Evolutionary conservation across 352 stramenopile genomes (phyloP), one percentile per base, ranked within the genome.

Genomic region (Globisporangium splendens): DNA sequence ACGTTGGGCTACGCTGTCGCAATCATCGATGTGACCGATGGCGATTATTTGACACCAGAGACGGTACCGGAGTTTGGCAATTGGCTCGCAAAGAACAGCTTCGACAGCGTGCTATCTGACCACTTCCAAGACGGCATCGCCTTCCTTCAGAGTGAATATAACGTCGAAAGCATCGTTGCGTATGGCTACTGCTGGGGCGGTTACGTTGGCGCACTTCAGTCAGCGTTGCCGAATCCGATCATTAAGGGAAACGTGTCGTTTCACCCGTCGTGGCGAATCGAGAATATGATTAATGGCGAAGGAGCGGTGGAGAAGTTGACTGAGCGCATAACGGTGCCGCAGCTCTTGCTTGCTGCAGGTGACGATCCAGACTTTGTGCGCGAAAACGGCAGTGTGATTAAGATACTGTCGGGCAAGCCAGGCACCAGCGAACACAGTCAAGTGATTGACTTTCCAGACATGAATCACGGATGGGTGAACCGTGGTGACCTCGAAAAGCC

Each of bases 401-500:
- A 69, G 54, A 75, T 81, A 24, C 65, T 85, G 3, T 13, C 21
- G 22, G 43, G 13, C n/a, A 61, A 62, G 46, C 10, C 46, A 8
- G 21, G 6, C 21, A 17, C 46, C 11, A 51, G 28, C 21, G 50
- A 66, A 12, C 64, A 75, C 46, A 85, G 76, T 28, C 68, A 88
- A 18, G 77, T 81, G 54, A 49, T 83, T 35, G 63, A 88, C 18
- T 94, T 89, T 52, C 63, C 77, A 8, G 68, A 87, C 56, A 61
- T 86, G 72, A 79, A 80, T 18, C 82, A 92, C 66, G 84, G 82
- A 44, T 94, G 85, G 85, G 80, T 92, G 55, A 74, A 91, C 68
- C 85, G 85, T 51, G 80, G 82, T 52, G 84, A 94, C 70, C 65
- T 90, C 56, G 49, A 70, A 15, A 41, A 54, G 24, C 48, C 28